Base-by-base conservation (phyloP, 805 yeast species). In the Starmerella etchellsii region DNA sequence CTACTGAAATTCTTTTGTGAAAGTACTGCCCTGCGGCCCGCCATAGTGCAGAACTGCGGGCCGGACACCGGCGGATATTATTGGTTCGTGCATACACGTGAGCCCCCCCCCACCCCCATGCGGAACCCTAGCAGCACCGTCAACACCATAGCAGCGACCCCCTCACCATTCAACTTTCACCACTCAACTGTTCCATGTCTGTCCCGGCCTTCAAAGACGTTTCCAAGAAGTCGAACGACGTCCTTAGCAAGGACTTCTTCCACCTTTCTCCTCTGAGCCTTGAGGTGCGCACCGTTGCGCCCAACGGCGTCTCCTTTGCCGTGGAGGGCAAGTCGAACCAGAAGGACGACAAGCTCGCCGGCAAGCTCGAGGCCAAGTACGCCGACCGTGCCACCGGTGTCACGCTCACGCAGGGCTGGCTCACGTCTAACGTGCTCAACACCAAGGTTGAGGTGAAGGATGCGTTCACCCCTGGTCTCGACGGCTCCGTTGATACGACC, bases 361-460 rank as follows among this genome's bases (percentile, higher is more conserved):
- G 94, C 54, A 75, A 80, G 59, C 68, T 91, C 44, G 97, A 91
- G 68, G 81, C 93, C 57, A 84, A 82, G 71, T 82, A 79, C 72
- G 67, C 81, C 48, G 98, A 91, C 76, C 84, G 84, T 73, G 73
- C 85, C 49, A 70, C 91, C 48, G 96, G 96, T 51, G 71, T 91
- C 59, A 76, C 95, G 51, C 69, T 91, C 60, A 85, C 95, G 54
- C 97, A 91, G 73, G 95, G 95, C 61, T 87, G 97, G 95, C 79
- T 87, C 70, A 83, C 94, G 56, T 79, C 93, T 65, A 88, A 88
- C 66, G 73, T 80, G 51, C 70, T 91, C 61, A 80, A 76, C 71
- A 82, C 97, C 69, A 88, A 84, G 74, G 73, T 91, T 55, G 96
- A 88, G 71, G 73, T 91, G 58, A 73, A 78, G 45, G 94, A 87